Evolutionary conservation across 176 grass and related monocot species (phyloP).

Genomic region (Stipa capillata): DNA sequence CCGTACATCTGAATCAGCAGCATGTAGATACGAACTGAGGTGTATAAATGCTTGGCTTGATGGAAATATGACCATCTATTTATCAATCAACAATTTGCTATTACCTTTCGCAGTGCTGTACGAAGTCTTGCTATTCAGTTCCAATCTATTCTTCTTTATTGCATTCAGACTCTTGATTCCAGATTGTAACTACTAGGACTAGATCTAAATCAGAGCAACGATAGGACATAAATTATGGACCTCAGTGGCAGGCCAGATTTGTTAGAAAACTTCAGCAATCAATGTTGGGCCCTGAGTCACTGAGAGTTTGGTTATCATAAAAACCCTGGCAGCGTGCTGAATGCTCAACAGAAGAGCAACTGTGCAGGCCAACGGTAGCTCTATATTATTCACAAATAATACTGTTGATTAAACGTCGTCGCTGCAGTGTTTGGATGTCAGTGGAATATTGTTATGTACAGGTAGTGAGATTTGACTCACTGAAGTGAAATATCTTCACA

Average conservation of each 20-base stretch:
- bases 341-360: not conserved
- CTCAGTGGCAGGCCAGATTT: not conserved
- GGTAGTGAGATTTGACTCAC: not conserved
- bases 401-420: not conserved
- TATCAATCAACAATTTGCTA: not conserved
- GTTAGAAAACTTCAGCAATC: not conserved
- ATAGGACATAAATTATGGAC: not conserved
- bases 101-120: not conserved
- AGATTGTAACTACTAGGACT: not conserved
- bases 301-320: not conserved
- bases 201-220: not conserved
- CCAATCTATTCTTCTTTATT: not conserved
- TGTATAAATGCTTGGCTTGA: conserved; percentile 10
- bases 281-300: not conserved
- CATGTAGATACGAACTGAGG: conserved; percentile 1
- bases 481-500: not conserved
- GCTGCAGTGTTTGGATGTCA: not conserved
- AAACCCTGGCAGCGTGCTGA: not conserved
- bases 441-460: no score
- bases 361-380: not conserved
- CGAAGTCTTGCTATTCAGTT: not conserved
- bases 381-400: not conserved
- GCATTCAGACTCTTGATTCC: not conserved
- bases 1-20: not conserved
- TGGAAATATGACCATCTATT: conserved; percentile 9